Evolutionary conservation across 129 eudicot species (phyloP), one percentile per base, ranked within the genome.

Genomic region (Flaveria robusta): DNA sequence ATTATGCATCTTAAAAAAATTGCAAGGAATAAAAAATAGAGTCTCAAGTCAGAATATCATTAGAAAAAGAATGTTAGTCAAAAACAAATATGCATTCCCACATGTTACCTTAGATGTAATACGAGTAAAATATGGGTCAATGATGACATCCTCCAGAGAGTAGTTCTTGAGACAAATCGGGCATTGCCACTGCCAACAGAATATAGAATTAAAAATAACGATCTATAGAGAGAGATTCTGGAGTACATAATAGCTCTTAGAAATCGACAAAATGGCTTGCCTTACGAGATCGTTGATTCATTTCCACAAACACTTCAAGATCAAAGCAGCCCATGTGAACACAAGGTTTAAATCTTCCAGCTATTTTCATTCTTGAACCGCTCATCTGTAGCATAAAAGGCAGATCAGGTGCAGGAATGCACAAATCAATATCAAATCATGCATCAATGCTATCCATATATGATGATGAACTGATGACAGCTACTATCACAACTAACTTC

Each of bases 251-350:
- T 34, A 68, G 19, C 34, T 70, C 11, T 19, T 19, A 12, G 26
- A 19, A 5, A 26, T 19, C 41, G 14, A 69, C 41, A 20, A 60
- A 76, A 9, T 15, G 54, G 42, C 96, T 88, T 86, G 86, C 98
- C 96, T 92, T 92, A 71, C 96, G 89, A 70, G 96, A 92, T 23
- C 98, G 87, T 76, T 90, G 94, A 74, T 90, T 86, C 98, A 92
- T 90, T 82, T 90, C 96, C 67, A 92, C 88, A 81, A 92, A 92
- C 54, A 91, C 91, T 34, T 90, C 89, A 24, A 92, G 94, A 86
- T 92, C 98, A 83, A 92, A 92, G 79, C 98, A 92, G 54, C 96
- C 96, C 98, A 92, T 92, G 77, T 92, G 98, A 29, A 55, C 85
- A 79, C 98, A 92, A 50, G 94, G 92, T 76, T 85, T 92, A 76